Evolutionary conservation across 129 eudicot species (phyloP), one percentile per base, ranked within the genome.

Genomic region (Helianthus tuberosus): DNA sequence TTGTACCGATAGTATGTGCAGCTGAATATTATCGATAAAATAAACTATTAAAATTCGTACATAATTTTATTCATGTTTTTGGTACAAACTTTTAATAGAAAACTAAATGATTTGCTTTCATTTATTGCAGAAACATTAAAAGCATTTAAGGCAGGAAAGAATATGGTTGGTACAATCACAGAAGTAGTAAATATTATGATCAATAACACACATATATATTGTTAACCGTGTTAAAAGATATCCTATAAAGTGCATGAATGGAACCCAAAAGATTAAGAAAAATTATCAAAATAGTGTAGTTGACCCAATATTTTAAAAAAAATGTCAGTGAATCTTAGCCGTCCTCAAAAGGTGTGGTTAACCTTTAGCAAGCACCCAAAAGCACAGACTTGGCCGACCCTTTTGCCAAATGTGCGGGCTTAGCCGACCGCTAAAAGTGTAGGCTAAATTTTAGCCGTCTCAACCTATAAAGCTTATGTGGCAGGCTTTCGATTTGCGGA

Each of bases 1-100:
- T 66, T 47, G 91, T 84, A 36, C 98, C 98, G 32, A 92, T 86
- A 11, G 94, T 87, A 66, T 92, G 98, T 23, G 96, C 96, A 68
- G 88, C 98, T 89, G 79, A 52, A 78, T 77, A 38, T 4, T 38
- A 38, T n/a, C 16, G 29, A 60, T 14, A 0, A 1, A 39, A 1
- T 14, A 5, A 29, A 20, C 5, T 23, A 23, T 9, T 3, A 51
- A 14, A 12, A 5, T 6, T 6, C 17, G 61, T 2, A 15, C 58
- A 14, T 20, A 52, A 5, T 15, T 52, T 52, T 52, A 15, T 52
- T 15, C 5, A 2, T 52, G 14, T 49, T 2, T 11, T 49, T 50
- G 5, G n/a, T 5, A 50, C 2, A 14, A 14, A 6, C 5, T 8
- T 54, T 7, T 15, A 3, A 14, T 20, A 51, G 43, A 38, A 38